phyloP scores from a whole-genome alignment of 768 basidiomycete genomes.

The Dioszegia crocea region DNA sequence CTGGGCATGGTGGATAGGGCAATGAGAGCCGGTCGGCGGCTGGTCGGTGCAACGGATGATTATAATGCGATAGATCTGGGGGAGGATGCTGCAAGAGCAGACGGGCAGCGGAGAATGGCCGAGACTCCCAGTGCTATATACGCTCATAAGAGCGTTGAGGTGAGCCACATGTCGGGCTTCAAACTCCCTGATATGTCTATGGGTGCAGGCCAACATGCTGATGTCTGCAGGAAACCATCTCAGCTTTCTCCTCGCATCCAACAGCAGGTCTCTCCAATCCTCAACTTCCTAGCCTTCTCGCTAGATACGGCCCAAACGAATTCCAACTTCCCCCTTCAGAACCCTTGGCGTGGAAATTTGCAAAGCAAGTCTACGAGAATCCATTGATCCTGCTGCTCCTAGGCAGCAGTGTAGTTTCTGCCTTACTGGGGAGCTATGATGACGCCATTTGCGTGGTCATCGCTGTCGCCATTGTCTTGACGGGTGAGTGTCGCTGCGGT shows the following conservation, averaged over 20 bases:
- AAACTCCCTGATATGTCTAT: not conserved
- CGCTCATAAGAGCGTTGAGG: slow-evolving; percentile 41
- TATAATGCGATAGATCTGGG: slow-evolving; percentile 19
- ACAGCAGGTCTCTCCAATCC: slow-evolving; percentile 62
- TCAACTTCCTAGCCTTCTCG: slow-evolving; percentile 63
- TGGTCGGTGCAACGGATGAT: slow-evolving; percentile 20
- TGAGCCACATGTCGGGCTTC: slow-evolving; percentile 13
- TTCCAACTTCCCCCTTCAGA: slow-evolving; percentile 81
- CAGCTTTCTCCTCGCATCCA: slow-evolving; percentile 64
- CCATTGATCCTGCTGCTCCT: slow-evolving; percentile 86
- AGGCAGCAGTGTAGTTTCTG: slow-evolving; percentile 82
- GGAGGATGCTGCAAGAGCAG: slow-evolving; percentile 18
- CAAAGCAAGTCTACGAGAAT: slow-evolving; percentile 91
- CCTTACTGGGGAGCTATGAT: slow-evolving; percentile 89
- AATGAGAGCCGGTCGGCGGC: slow-evolving; percentile 17
- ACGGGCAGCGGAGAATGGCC: slow-evolving; percentile 19
- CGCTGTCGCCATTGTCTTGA: slow-evolving; percentile 86
- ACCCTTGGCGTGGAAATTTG: slow-evolving; percentile 77
- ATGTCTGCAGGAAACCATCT: slow-evolving; percentile 63
- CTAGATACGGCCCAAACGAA: slow-evolving; percentile 83
- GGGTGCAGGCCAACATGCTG: not conserved
- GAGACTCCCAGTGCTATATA: slow-evolving; percentile 48
- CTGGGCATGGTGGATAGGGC: slow-evolving; percentile 9
- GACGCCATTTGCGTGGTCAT: slow-evolving; percentile 90
- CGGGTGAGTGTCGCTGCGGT: slow-evolving; percentile 58